Conservation (phyloP, 192 early-diverging fungal genomes). For the Linnemannia schmuckeri region DNA sequence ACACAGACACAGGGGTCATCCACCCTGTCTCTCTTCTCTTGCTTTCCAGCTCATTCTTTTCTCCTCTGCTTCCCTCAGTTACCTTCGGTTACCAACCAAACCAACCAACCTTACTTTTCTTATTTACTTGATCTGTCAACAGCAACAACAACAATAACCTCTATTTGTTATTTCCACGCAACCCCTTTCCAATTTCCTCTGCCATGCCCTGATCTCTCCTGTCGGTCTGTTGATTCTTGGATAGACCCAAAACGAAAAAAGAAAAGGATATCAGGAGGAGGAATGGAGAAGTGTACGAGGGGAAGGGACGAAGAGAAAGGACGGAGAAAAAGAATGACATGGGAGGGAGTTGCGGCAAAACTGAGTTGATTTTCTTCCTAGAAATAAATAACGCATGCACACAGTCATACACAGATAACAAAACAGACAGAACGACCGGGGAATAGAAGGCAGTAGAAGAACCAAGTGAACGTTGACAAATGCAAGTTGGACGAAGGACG, state of each 20-base stretch:
- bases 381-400: neutral
- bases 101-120: neutral
- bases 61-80: neutral
- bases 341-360: neutral
- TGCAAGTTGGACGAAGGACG: neutral
- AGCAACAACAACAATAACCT: neutral
- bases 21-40: neutral
- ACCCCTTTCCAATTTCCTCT: constrained; percentile 7
- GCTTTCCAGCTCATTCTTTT: neutral
- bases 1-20: neutral
- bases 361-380: neutral
- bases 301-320: neutral
- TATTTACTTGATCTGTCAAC: neutral
- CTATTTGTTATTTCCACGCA: neutral
- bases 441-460: neutral
- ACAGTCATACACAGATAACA: neutral
- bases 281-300: neutral
- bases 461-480: neutral
- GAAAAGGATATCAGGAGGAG: neutral
- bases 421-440: neutral
- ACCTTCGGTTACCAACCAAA: neutral
- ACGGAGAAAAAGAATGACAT: neutral
- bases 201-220: no score
- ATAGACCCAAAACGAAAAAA: neutral
- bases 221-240: neutral